Base-by-base conservation (phyloP, 2,329 filamentous ascomycete species). In the Alternaria longipes region DNA sequence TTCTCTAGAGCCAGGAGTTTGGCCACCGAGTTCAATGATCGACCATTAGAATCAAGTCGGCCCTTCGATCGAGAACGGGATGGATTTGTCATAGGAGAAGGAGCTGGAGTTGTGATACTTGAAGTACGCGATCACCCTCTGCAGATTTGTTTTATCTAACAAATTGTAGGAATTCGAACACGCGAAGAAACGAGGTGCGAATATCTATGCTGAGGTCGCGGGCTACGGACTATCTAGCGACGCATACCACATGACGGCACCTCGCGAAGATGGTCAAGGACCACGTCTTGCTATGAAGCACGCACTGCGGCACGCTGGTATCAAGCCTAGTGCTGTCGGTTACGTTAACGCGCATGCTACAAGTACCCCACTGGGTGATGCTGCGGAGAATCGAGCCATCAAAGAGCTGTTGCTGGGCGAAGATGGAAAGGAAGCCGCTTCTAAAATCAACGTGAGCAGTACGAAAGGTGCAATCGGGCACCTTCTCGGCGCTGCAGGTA, bases 341-440 rank as follows among this genome's bases (percentile, higher is more conserved):
- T 99, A 99, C 77, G 87, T 99, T 74, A 99, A 98, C 73, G 95
- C 95, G 1, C 95, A 99, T 75, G 95, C 94, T 1, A 99, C 95
- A 1, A 92, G 91, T 22, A 99, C 94, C 0, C 79, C 84, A 7
- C 85, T 98, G 3, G 95, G 95, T 0, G 95, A 99, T 80, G 86
- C 87, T 22, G 94, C 95, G 1, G 95, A 99, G 80, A 94, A 94
- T 52, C 82, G 84, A 8, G 95, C 95, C 0, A 94, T 98, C 69
- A 90, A 89, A 63, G 81, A 86, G 0, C 79, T 99, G 40, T 89
- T 98, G 81, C 82, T 93, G 9, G 91, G 91, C 0, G 85, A 89
- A 22, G 86, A 91, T 18, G 93, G 92, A 0, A 85, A 89, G 56
- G 70, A 79, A 1, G 82, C 81, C 2, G 86, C 91, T 41, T 81